Evolutionary conservation across 2,329 filamentous ascomycete species (phyloP).

Genomic region (Ophiostoma australiae): DNA sequence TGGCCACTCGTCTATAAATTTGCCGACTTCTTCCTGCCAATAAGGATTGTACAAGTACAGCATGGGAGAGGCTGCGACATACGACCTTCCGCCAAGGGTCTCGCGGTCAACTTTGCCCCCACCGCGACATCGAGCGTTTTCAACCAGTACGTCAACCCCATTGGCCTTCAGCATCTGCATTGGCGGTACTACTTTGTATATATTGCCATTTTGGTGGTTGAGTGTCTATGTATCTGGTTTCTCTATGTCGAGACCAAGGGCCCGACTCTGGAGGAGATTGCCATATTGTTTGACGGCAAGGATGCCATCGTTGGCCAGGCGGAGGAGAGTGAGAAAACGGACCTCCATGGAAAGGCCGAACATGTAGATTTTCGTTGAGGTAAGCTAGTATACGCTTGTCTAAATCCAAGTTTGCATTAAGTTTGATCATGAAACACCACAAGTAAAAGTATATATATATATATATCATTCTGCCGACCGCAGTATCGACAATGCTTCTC

Average conservation of each 20-base stretch:
- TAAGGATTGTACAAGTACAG: too few relatives aligned
- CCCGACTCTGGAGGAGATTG: conserved; percentile 33
- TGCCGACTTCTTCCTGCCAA: too few relatives aligned
- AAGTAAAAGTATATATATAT: too few relatives aligned
- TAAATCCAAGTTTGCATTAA: neutral
- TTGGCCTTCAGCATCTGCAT: conserved; percentile 27
- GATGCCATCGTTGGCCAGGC: conserved; percentile 9
- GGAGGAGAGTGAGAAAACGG: neutral
- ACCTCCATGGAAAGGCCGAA: neutral
- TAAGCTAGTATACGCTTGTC: neutral
- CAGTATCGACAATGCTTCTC: conserved; percentile 1
- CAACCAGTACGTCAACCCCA: conserved; percentile 28
- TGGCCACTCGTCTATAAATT: too few relatives aligned
- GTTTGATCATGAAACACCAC: too few relatives aligned
- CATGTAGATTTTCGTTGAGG: neutral
- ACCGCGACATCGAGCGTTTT: conserved; percentile 24
- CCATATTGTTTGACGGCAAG: conserved; percentile 47
- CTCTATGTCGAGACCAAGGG: conserved; percentile 27
- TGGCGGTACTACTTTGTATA: conserved; percentile 31
- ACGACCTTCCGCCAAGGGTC: conserved; percentile 27
- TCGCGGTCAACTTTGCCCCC: conserved; percentile 21
- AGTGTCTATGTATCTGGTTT: conserved; percentile 31
- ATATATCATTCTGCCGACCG: neutral
- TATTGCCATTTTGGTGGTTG: conserved; percentile 25
- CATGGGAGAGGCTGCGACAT: too few relatives aligned